Conservation (phyloP, 2,329 filamentous ascomycete genomes). For the Volutella citrinella region DNA sequence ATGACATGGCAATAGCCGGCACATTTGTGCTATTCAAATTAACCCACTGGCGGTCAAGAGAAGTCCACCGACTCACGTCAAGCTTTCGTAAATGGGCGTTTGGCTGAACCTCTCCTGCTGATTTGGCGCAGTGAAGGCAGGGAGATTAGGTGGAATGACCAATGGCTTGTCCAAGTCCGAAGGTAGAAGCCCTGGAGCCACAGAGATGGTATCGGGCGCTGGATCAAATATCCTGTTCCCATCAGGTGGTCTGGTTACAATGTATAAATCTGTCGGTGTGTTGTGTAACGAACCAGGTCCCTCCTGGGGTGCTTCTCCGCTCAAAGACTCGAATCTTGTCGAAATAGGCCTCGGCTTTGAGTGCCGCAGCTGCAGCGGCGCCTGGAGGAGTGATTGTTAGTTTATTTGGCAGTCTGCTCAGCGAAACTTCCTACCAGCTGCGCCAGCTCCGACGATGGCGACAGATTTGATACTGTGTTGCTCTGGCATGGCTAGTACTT, state of each 20-base stretch:
- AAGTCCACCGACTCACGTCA: conserved; percentile 41
- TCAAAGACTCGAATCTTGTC: conserved; percentile 42
- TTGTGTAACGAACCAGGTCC: conserved; percentile 37
- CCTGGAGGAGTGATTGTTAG: conserved; percentile 27
- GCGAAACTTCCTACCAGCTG: conserved; percentile 11
- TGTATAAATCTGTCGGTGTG: neutral
- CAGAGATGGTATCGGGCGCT: conserved; percentile 27
- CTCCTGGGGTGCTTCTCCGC: conserved; percentile 39
- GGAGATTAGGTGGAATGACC: conserved; percentile 40
- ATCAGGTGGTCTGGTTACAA: accelerated
- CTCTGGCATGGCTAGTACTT: neutral
- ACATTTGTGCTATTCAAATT: conserved; percentile 49
- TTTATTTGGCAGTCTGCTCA: accelerated
- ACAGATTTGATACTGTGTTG: conserved; percentile 15
- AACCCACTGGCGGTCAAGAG: accelerated
- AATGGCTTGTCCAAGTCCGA: conserved; percentile 44
- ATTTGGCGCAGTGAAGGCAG: conserved; percentile 36
- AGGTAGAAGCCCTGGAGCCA: conserved; percentile 43
- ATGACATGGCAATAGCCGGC: conserved; percentile 54
- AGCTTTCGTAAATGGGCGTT: conserved; percentile 49
- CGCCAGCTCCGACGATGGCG: conserved; percentile 19
- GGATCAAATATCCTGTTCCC: conserved; percentile 49
- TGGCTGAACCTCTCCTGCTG: conserved; percentile 42
- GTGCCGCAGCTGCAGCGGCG: conserved; percentile 44
- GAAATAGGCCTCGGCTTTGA: conserved; percentile 43